Evolutionary conservation across 352 stramenopile species (phyloP).

Genomic region (Globisporangium mamillatum): DNA sequence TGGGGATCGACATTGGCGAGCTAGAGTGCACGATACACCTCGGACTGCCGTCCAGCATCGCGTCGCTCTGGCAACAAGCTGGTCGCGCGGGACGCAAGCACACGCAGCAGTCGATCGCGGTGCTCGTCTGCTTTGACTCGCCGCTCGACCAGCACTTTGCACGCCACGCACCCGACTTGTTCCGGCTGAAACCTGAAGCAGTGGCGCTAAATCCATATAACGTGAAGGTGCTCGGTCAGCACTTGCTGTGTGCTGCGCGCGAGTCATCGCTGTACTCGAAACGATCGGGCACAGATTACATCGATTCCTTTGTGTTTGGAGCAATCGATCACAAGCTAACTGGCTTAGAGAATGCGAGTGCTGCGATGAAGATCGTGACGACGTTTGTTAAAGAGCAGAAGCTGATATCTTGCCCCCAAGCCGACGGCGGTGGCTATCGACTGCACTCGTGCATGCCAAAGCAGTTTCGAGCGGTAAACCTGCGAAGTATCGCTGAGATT

Average conservation of each 20-base stretch:
- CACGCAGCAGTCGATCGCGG: slow-evolving; percentile 74
- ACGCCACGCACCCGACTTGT: slow-evolving; percentile 57
- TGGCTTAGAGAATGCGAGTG: not conserved
- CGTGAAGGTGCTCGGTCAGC: slow-evolving; percentile 82
- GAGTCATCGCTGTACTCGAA: slow-evolving; percentile 89
- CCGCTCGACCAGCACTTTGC: slow-evolving; percentile 94
- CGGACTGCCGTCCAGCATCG: slow-evolving; percentile 90
- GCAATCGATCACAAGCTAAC: not conserved
- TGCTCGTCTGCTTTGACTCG: slow-evolving; percentile 95
- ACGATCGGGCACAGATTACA: slow-evolving; percentile 49
- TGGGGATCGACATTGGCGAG: slow-evolving; percentile 95
- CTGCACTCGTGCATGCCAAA: slow-evolving; percentile 65
- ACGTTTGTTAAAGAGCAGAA: slow-evolving; percentile 42
- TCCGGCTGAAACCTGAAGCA: slow-evolving; percentile 67
- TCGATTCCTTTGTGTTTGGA: slow-evolving; percentile 71
- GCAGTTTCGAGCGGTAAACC: slow-evolving; percentile 48
- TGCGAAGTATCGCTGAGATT: slow-evolving; percentile 68
- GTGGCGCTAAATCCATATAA: slow-evolving; percentile 87
- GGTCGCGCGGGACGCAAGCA: slow-evolving; percentile 91
- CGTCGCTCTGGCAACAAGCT: slow-evolving; percentile 96
- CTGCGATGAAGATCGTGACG: slow-evolving; percentile 1
- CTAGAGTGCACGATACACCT: slow-evolving; percentile 97
- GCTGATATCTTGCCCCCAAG: slow-evolving; percentile 31
- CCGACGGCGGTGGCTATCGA: slow-evolving; percentile 42
- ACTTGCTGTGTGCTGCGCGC: slow-evolving; percentile 92